These are phyloP conservation scores for Friedmanniomyces endolithicus DNA, from an alignment of 495 filamentous ascomycete genomes.

Conservation along the genomic window DNA sequence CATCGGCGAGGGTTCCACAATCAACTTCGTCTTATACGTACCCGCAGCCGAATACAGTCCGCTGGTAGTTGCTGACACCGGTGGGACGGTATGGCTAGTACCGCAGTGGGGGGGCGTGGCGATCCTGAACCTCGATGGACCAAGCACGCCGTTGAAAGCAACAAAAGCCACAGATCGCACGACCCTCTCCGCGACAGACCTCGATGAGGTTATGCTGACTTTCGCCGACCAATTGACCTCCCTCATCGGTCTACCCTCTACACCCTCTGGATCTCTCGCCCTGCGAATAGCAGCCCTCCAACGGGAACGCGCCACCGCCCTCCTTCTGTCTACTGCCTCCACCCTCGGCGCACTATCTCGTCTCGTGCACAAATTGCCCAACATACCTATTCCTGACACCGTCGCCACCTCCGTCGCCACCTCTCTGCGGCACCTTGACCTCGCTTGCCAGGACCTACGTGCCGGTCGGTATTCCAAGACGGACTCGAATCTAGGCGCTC, in stretches of 20 bases:
- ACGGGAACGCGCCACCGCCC: constrained; percentile 70
- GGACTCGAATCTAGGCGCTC: constrained; percentile 36
- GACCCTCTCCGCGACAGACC: constrained; percentile 34
- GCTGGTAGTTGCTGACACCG: constrained; percentile 53
- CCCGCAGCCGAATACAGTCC: constrained; percentile 48
- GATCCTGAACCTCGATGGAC: constrained; percentile 49
- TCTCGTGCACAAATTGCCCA: constrained; percentile 69
- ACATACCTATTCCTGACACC: constrained; percentile 76
- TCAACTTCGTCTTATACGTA: constrained; percentile 91
- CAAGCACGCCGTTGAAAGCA: constrained; percentile 32
- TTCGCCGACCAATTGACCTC: constrained; percentile 89
- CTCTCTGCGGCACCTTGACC: constrained; percentile 52
- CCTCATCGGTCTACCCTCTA: constrained; percentile 73
- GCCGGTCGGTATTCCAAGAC: constrained; percentile 40
- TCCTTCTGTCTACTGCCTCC: constrained; percentile 80
- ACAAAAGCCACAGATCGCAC: too few species aligned
- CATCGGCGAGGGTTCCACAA: constrained; percentile 80
- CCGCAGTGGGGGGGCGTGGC: constrained; percentile 95
- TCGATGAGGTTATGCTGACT: constrained; percentile 69
- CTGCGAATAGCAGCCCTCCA: constrained; percentile 73
- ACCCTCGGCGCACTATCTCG: constrained; percentile 88
- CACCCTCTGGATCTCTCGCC: constrained; percentile 58
- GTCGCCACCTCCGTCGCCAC: constrained; percentile 65
- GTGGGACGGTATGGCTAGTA: constrained; percentile 81
- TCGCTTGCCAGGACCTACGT: constrained; percentile 61